phyloP scores from a whole-genome alignment of 495 filamentous ascomycete genomes.

The Schizothecium vesticola region DNA sequence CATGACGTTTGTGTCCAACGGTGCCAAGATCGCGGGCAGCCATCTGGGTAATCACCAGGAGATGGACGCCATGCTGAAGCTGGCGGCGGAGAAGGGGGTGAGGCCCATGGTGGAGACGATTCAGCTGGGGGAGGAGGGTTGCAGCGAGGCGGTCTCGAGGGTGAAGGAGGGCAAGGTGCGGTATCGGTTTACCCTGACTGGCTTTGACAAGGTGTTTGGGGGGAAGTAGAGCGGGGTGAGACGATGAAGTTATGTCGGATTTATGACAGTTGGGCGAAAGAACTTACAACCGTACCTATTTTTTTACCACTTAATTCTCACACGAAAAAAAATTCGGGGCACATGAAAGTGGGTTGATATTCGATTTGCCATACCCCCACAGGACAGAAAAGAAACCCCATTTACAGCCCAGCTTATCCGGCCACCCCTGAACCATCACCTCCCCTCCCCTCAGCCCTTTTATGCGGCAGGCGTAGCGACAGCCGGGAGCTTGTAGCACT shows the following conservation, averaged over 20 bases:
- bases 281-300: not conserved
- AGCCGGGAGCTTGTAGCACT: conserved; percentile 3
- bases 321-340: not conserved
- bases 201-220: conserved; percentile 44
- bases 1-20: conserved; percentile 57
- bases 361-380: not conserved
- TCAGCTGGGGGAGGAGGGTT: conserved; percentile 61
- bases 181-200: conserved; percentile 50
- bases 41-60: conserved; percentile 69
- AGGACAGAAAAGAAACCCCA: not conserved
- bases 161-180: conserved; percentile 59
- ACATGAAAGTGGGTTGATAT: not conserved
- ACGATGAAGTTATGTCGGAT: not conserved
- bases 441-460: not conserved
- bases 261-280: not conserved
- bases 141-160: conserved; percentile 63
- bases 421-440: not conserved
- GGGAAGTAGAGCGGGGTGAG: conserved; percentile 4
- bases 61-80: conserved; percentile 68
- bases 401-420: not conserved
- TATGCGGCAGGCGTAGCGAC: not conserved
- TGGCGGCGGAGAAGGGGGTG: conserved; percentile 70
- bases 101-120: conserved; percentile 66
- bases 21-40: conserved; percentile 58
- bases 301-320: not conserved